Conservation (phyloP, 2,329 filamentous ascomycete species). For the Paracorniculantispora psalliotae region DNA sequence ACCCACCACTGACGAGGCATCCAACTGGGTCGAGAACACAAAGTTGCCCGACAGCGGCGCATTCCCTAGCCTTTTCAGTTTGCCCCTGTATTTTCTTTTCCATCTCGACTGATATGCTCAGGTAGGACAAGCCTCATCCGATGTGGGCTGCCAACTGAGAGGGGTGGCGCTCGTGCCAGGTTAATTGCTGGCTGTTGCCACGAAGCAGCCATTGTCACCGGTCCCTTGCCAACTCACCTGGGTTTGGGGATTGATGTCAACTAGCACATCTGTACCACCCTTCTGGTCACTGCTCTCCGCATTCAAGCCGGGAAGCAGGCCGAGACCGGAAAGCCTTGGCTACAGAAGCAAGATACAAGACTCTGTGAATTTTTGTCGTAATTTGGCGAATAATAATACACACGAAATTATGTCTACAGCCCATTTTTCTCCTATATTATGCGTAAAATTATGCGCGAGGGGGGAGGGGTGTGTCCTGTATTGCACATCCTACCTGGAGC, state of each 20-base stretch:
- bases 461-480: not conserved
- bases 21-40: constrained; percentile 5
- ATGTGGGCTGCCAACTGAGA: not conserved
- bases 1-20: not conserved
- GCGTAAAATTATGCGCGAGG: not conserved
- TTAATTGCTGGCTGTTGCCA: not conserved
- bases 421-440: not conserved
- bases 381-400: not conserved
- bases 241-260: too few relatives aligned
- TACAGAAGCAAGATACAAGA: not conserved
- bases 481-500: constrained; percentile 1
- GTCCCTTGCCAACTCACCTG: too few relatives aligned
- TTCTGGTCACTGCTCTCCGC: too few relatives aligned
- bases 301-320: not conserved
- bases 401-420: not conserved
- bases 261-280: too few relatives aligned
- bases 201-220: not conserved
- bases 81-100: not conserved
- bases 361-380: not conserved
- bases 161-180: constrained; percentile 2
- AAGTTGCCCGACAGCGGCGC: not conserved
- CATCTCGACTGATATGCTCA: constrained; percentile 6
- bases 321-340: not conserved
- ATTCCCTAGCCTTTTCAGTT: not conserved
- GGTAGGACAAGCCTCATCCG: constrained; percentile 4